A percentile compares a stretch with the other conserved stretches of the same genome.
Evolutionary conservation across 768 basidiomycete species (phyloP).

Genomic region (Pholiota microspora): DNA sequence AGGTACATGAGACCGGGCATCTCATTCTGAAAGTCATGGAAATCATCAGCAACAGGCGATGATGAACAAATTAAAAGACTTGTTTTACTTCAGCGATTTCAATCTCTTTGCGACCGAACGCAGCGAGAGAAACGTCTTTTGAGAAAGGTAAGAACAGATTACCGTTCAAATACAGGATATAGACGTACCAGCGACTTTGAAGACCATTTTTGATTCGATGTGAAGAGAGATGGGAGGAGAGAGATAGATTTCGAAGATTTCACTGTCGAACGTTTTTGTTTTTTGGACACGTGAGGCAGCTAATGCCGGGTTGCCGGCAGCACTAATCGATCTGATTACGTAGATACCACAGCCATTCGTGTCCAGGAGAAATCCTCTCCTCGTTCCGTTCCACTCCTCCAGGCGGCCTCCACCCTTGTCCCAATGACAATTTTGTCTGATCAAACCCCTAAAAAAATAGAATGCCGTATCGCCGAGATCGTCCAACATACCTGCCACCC

Average conservation of each 20-base stretch:
- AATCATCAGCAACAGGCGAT: slow-evolving; percentile 14
- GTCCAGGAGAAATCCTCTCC: neutral
- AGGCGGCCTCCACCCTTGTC: neutral
- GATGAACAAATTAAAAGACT: neutral
- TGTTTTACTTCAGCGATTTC: slow-evolving; percentile 90
- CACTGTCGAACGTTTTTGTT: slow-evolving; percentile 37
- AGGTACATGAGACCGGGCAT: slow-evolving; percentile 97
- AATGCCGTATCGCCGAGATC: slow-evolving; percentile 68
- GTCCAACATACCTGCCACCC: slow-evolving; percentile 65
- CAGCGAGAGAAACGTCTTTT: slow-evolving; percentile 97
- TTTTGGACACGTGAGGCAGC: slow-evolving; percentile 28
- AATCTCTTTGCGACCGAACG: slow-evolving; percentile 99
- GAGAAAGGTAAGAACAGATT: slow-evolving; percentile 13
- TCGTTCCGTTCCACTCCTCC: neutral
- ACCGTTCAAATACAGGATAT: neutral
- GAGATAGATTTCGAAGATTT: slow-evolving; percentile 20
- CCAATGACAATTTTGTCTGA: slow-evolving; percentile 7
- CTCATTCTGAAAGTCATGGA: slow-evolving; percentile 59
- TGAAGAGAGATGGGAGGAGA: slow-evolving; percentile 23
- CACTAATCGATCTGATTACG: slow-evolving; percentile 16
- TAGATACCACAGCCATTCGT: neutral
- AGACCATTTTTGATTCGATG: slow-evolving; percentile 58
- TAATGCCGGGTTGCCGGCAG: neutral
- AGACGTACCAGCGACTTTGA: slow-evolving; percentile 82
- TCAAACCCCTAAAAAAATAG: slow-evolving; percentile 11